These are phyloP conservation scores for Lignosus rhinocerotis DNA, from an alignment of 1,284 basidiomycete species.

Conservation along the genomic window DNA sequence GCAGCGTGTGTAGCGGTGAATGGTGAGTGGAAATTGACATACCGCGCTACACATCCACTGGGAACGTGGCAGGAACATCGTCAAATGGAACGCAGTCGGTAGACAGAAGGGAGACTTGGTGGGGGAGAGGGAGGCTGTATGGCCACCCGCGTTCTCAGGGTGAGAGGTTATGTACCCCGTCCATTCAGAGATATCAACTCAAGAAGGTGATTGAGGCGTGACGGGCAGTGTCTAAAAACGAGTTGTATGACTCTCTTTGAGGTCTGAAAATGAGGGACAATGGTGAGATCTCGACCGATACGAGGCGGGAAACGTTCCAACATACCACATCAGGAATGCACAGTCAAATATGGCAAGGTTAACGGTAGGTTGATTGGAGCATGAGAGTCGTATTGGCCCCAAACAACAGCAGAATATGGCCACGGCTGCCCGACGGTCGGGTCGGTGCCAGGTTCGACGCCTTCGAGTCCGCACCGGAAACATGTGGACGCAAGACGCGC, in stretches of 20 bases:
- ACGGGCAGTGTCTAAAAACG: slow-evolving; percentile 19
- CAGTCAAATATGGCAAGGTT: slow-evolving; percentile 13
- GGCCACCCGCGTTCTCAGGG: slow-evolving; percentile 8
- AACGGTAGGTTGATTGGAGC: slow-evolving; percentile 7
- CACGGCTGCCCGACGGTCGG: slow-evolving; percentile 13
- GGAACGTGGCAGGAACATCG: slow-evolving; percentile 23
- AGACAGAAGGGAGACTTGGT: slow-evolving; percentile 7
- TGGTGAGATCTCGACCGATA: slow-evolving; percentile 23
- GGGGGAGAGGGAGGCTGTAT: slow-evolving; percentile 11
- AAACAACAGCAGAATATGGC: slow-evolving; percentile 16
- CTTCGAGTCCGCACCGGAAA: slow-evolving; percentile 24
- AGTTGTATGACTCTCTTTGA: slow-evolving; percentile 21
- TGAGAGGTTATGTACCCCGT: slow-evolving; percentile 22
- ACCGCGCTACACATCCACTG: slow-evolving; percentile 22
- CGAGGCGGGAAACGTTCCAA: slow-evolving; percentile 19
- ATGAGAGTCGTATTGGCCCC: slow-evolving; percentile 14
- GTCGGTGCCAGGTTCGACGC: slow-evolving; percentile 21
- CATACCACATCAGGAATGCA: slow-evolving; percentile 17
- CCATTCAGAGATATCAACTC: slow-evolving; percentile 11
- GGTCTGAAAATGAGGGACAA: slow-evolving; percentile 24
- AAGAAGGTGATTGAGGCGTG: slow-evolving; percentile 10
- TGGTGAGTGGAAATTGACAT: slow-evolving; percentile 16
- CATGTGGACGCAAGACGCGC: slow-evolving; percentile 22
- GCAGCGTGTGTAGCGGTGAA: slow-evolving; percentile 21
- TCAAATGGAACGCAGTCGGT: slow-evolving; percentile 18